Evolutionary conservation across 371 early-diverging fungal genomes (phyloP).

Genomic region (Saksenaea oblongispora): DNA sequence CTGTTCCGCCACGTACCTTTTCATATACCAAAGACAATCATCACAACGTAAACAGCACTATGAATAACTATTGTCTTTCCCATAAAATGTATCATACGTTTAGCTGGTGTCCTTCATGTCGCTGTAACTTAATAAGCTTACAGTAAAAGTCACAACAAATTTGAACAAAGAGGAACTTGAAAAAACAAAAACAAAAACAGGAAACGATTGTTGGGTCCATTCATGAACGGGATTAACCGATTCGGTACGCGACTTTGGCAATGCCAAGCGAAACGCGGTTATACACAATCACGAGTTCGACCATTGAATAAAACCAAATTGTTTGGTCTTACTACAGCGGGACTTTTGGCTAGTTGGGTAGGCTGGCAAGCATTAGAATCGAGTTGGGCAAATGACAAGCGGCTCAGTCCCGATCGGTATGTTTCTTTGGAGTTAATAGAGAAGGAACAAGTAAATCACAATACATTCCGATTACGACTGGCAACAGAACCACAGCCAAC

Average conservation of each 20-base stretch:
- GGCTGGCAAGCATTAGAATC: slow-evolving; percentile 49
- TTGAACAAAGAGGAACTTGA: too few relatives aligned
- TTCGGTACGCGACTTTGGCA: background rate
- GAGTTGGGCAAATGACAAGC: slow-evolving; percentile 1
- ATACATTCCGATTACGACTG: slow-evolving; percentile 36
- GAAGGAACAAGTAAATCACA: slow-evolving; percentile 31
- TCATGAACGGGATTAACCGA: background rate
- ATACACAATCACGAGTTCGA: background rate
- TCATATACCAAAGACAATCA: too few relatives aligned
- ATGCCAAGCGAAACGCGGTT: background rate
- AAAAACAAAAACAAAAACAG: too few relatives aligned
- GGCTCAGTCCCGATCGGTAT: slow-evolving; percentile 28
- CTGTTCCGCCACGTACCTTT: too few relatives aligned
- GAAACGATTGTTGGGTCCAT: slow-evolving; percentile 51
- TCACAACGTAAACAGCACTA: too few relatives aligned
- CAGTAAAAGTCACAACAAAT: too few relatives aligned
- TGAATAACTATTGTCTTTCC: too few relatives aligned
- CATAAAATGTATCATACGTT: too few relatives aligned
- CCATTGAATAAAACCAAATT: background rate
- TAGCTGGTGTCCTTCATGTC: too few relatives aligned
- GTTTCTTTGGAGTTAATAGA: slow-evolving; percentile 25
- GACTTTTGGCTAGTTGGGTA: background rate
- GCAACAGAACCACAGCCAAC: slow-evolving; percentile 14
- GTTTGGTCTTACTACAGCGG: background rate
- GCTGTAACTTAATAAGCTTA: too few relatives aligned